A percentile compares a stretch with the other conserved stretches of the same genome.
These are phyloP conservation scores for Myotisia sp. DNA, from an alignment of 2,329 filamentous ascomycete genomes.

Conservation along the genomic window DNA sequence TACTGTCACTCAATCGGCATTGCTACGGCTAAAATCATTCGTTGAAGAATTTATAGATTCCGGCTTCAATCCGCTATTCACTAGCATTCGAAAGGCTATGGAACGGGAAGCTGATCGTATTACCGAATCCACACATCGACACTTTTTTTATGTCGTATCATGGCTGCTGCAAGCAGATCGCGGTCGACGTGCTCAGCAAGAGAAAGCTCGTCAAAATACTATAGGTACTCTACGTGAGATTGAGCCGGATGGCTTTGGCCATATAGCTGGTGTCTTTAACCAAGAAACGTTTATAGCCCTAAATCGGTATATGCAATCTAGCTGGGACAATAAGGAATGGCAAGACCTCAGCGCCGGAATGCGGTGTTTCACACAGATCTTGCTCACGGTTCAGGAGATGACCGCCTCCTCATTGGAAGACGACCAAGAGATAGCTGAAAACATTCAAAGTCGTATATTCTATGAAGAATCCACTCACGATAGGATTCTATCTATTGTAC, in stretches of 20 bases:
- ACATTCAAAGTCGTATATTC: slow-evolving; percentile 92
- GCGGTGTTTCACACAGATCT: slow-evolving; percentile 87
- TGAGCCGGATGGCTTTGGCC: slow-evolving; percentile 60
- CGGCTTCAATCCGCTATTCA: slow-evolving; percentile 83
- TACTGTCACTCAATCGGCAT: slow-evolving; percentile 57
- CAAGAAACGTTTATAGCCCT: slow-evolving; percentile 90
- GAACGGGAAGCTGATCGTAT: slow-evolving; percentile 79
- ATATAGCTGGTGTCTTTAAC: slow-evolving; percentile 78
- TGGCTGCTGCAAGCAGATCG: slow-evolving; percentile 90
- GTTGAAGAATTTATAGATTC: slow-evolving; percentile 90
- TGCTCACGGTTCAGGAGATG: slow-evolving; percentile 90
- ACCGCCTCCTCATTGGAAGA: slow-evolving; percentile 67
- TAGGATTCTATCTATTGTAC: slow-evolving; percentile 61
- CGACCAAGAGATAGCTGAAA: slow-evolving; percentile 96
- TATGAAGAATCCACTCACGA: slow-evolving; percentile 95
- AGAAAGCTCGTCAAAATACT: slow-evolving; percentile 36
- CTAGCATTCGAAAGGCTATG: slow-evolving; percentile 72
- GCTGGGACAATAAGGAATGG: slow-evolving; percentile 75
- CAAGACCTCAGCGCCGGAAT: slow-evolving; percentile 73
- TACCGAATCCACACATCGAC: slow-evolving; percentile 58
- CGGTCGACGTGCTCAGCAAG: slow-evolving; percentile 49
- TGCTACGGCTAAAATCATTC: slow-evolving; percentile 62
- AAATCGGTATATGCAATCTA: slow-evolving; percentile 65
- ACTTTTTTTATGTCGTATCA: slow-evolving; percentile 82
- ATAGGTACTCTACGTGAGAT: slow-evolving; percentile 39